Evolutionary conservation across 2,329 filamentous ascomycete species (phyloP), one percentile per base, ranked within the genome.

Genomic region (Rhynchosporium graminicola): DNA sequence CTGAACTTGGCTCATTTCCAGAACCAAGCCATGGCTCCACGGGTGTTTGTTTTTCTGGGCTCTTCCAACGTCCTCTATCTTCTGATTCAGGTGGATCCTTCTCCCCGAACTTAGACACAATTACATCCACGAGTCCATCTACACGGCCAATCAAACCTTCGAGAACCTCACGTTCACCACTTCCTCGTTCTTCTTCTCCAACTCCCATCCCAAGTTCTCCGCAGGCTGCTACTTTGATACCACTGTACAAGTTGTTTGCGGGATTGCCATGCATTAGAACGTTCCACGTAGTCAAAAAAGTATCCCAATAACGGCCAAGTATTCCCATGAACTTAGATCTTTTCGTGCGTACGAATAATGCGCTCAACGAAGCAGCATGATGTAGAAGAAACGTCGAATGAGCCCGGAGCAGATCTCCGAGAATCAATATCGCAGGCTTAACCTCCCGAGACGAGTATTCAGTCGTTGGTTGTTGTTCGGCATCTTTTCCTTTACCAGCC

Each of bases 181-280:
- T 97, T 4, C 94, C 94, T 74, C 92, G 89, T 60, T 97, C 91
- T 77, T 98, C 95, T 74, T 98, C 95, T 20, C 95, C 95, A 0
- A 98, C 95, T 0, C 95, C 95, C 51, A 97, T 85, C 15, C 95
- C 95, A 31, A 98, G 83, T 77, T 98, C 94, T 20, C 95, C 94
- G 40, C 91, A 92, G 6, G 89, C 91, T 12, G 93, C 91, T 38
- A 99, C 81, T 75, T 96, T 97, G 72, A 97, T 86, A 5, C 91
- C 92, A 10, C 88, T 86, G 71, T 92, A 92, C 4, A 96, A 81
- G 66, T 88, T 88, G 0, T 89, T 85, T 1, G 88, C 87, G 0
- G 95, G 95, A 70, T 96, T 97, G 8, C 92, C 94, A 72, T 94
- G 91, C 47, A 99, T 81, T 68, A 97, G 83, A 12, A 98, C 89